Evolutionary conservation across 176 grass and related monocot species (phyloP), one percentile per base, ranked within the genome.

Genomic region (Elymus sibiricus): DNA sequence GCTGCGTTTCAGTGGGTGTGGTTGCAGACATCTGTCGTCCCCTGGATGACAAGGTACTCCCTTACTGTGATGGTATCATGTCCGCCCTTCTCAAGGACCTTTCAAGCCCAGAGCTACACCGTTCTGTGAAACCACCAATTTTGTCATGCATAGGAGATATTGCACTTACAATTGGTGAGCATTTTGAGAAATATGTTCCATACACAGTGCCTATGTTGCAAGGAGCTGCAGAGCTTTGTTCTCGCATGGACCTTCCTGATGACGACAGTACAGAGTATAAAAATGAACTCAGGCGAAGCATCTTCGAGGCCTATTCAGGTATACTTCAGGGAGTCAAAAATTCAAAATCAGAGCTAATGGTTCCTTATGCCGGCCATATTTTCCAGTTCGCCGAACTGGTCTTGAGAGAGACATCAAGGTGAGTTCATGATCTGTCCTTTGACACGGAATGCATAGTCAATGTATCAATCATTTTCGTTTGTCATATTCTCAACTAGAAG

Each of bases 221-320:
- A 88, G 87, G 90, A 75, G 93, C 93, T 66, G 84, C 90, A 39
- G 87, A 83, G 70, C 84, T 90, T 27, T 92, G 84, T 64, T 76
- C 87, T 32, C 43, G 81, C 61, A 51, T 92, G 78, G 90, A 90
- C 34, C 61, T 58, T 49, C 69, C 49, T 26, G 90, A 94, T 64
- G 92, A 94, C 68, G 93, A 94, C 29, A 88, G 85, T 25, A 35
- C 84, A 69, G 90, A 92, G 44, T 94, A 92, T 83, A 84, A 78
- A 16, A 92, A 94, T 78, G 82, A 90, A 61, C 89, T 94, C 11
- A 78, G 87, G 78, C 79, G 82, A 11, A 88, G 93, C 53, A 92
- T 94, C 85, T 92, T 94, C 1, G 90, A 94, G 89, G 93, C 93
- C 37, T 94, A 94, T 70, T 92, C 90, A 72, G 93, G 93, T 22